Percentiles rank a stretch among this genome's conserved stretches.
phyloP scores from a whole-genome alignment of 2,329 filamentous ascomycete genomes.

The Hymenoscyphus repandus region DNA sequence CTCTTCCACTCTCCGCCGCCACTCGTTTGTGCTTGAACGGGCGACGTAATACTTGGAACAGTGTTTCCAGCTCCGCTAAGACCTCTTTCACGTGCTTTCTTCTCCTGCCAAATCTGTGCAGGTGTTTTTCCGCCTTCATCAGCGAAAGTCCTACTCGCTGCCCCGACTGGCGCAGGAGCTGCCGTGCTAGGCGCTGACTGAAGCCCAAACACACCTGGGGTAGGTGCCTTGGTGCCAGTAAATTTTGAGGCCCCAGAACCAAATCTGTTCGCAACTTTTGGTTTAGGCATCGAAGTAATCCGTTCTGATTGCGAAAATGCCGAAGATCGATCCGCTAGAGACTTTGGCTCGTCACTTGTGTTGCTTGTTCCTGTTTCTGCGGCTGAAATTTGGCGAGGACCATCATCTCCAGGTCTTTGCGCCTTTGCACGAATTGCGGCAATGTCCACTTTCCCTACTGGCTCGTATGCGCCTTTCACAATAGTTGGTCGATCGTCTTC shows the following conservation, averaged over 20 bases:
- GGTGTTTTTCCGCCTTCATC: slow-evolving; percentile 94
- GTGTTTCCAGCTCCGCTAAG: slow-evolving; percentile 45
- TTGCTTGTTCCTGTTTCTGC: slow-evolving; percentile 36
- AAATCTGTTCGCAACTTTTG: slow-evolving; percentile 90
- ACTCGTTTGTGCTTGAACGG: slow-evolving; percentile 64
- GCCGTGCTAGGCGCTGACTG: slow-evolving; percentile 53
- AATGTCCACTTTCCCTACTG: slow-evolving; percentile 94
- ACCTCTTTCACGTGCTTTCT: slow-evolving; percentile 77
- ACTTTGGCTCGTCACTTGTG: slow-evolving; percentile 47
- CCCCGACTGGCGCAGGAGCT: slow-evolving; percentile 59
- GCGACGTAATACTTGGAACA: slow-evolving; percentile 42
- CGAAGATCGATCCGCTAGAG: slow-evolving; percentile 69
- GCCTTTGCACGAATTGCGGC: slow-evolving; percentile 83
- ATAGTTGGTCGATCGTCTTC: slow-evolving; percentile 75
- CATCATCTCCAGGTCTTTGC: slow-evolving; percentile 51
- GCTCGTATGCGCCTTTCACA: slow-evolving; percentile 92
- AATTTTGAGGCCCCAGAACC: slow-evolving; percentile 64
- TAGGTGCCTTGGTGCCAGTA: slow-evolving; percentile 82
- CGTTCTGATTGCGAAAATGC: slow-evolving; percentile 74
- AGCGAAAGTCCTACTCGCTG: slow-evolving; percentile 87
- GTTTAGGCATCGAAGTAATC: slow-evolving; percentile 83
- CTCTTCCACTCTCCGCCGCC: slow-evolving; percentile 81
- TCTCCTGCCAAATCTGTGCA: slow-evolving; percentile 95
- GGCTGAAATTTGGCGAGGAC: slow-evolving; percentile 36
- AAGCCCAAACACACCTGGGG: slow-evolving; percentile 64